Evolutionary conservation across 805 yeast genomes (phyloP).

Genomic region (Candida stauntonica): DNA sequence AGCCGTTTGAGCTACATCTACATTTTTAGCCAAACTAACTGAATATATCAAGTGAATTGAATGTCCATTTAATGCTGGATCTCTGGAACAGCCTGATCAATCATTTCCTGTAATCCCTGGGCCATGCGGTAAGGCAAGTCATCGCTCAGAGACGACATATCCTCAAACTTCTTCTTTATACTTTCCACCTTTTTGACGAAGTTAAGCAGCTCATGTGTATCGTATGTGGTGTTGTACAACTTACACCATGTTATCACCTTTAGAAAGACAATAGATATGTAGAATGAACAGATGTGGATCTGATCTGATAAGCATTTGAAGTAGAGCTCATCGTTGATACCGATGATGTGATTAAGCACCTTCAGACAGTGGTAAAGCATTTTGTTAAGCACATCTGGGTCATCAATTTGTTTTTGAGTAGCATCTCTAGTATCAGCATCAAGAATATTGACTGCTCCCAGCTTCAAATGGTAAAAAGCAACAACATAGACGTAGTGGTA

Average conservation of each 20-base stretch:
- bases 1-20: no score
- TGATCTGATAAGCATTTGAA: constrained; percentile 72
- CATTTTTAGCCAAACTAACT: no score
- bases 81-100: constrained; percentile 13
- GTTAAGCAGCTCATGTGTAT: constrained; percentile 15
- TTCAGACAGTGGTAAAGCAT: constrained; percentile 25
- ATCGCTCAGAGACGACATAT: constrained; percentile 14
- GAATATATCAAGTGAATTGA: no score
- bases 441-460: constrained; percentile 13
- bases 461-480: constrained; percentile 40
- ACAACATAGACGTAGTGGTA: constrained; percentile 58
- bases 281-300: constrained; percentile 42
- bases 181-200: constrained; percentile 20
- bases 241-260: constrained; percentile 24
- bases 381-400: constrained; percentile 22
- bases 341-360: constrained; percentile 26
- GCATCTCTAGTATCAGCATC: constrained; percentile 14
- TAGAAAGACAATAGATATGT: constrained; percentile 22
- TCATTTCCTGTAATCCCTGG: constrained; percentile 17
- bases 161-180: constrained; percentile 15
- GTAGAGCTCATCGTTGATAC: constrained; percentile 39
- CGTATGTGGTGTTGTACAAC: constrained; percentile 19
- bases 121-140: constrained; percentile 23
- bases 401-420: constrained; percentile 15
- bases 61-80: neutral